phyloP scores from a whole-genome alignment of 371 early-diverging fungal genomes.

The Apophysomyces trapeziformis region DNA sequence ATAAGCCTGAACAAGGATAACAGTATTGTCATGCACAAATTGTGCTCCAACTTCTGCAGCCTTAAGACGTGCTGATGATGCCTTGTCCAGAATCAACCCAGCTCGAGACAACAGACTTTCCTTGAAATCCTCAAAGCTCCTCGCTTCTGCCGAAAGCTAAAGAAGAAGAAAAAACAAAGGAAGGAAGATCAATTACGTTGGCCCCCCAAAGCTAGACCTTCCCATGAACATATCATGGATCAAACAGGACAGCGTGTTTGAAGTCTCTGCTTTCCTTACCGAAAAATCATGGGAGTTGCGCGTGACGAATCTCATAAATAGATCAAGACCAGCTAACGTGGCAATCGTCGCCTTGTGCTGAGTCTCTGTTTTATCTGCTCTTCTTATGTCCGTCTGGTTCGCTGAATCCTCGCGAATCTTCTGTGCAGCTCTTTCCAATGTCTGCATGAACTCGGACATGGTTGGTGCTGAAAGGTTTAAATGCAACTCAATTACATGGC shows the following conservation, averaged over 20 bases:
- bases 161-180: neutral
- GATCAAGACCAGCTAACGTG: conserved; percentile 84
- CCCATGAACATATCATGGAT: neutral
- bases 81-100: conserved; percentile 75
- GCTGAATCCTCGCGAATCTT: conserved; percentile 58
- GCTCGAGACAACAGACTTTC: conserved; percentile 73
- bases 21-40: conserved; percentile 88
- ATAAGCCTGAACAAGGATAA: conserved; percentile 93
- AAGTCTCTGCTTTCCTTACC: conserved; percentile 30
- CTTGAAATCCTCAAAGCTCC: conserved; percentile 79
- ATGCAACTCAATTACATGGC: neutral
- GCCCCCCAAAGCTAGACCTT: too few species aligned
- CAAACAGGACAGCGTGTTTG: neutral
- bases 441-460: conserved; percentile 87
- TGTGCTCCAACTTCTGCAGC: conserved; percentile 86
- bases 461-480: conserved; percentile 61
- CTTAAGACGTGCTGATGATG: conserved; percentile 69
- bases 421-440: conserved; percentile 71
- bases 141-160: conserved; percentile 41
- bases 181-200: too few species aligned
- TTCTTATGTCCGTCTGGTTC: conserved; percentile 23
- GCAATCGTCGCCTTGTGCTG: conserved; percentile 59
- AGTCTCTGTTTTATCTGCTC: conserved; percentile 23
- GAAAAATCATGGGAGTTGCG: conserved; percentile 72
- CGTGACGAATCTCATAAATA: conserved; percentile 83